Base-by-base conservation (phyloP, 148 eudicot genomes). In the Cornus kousa region DNA sequence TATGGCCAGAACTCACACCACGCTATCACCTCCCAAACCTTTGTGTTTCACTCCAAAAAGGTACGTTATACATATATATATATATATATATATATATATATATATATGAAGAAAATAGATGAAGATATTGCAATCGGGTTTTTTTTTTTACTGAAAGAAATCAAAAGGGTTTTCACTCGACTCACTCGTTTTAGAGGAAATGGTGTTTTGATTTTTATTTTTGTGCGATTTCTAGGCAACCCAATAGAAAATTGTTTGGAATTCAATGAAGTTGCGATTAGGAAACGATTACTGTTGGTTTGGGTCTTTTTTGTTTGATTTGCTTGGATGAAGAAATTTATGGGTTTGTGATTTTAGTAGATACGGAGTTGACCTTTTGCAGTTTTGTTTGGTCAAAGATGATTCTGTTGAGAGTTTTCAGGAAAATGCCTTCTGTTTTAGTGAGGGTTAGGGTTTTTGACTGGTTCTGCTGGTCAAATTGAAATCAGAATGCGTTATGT, bases 11-110 rank as follows among this genome's bases (percentile, higher is more conserved):
- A 4, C 59, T 53, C 17, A 79, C 23, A 57, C 60, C 46, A 20
- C 57, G 23, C 62, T 53, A 13, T 53, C 68, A 40, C 76, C 73
- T 80, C 66, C 89, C 33, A 83, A 84, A 0, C 93, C 97, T 77
- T 90, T 94, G 12, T 92, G 98, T 97, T 90, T 91, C 79, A 91
- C 93, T 62, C 95, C 97, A 32, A 86, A 83, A 86, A 92, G 97
- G 98, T 92, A 35, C 46, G 16, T 46, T 19, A 28, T 78, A n/a
- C n/a, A n/a, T n/a, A n/a, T n/a, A n/a, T n/a, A n/a, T n/a, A n/a
- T n/a, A n/a, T n/a, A n/a, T n/a, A n/a, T n/a, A n/a, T n/a, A n/a
- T n/a, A n/a, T 28, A 28, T 28, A 28, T 28, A 28, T 28, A 28
- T 28, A 28, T 28, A 28, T 28, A 28, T 28, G 28, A 28, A 28